Percentiles rank a stretch among this genome's conserved stretches.
Evolutionary conservation across 495 filamentous ascomycete genomes (phyloP).

Genomic region (Neurospora sp.): DNA sequence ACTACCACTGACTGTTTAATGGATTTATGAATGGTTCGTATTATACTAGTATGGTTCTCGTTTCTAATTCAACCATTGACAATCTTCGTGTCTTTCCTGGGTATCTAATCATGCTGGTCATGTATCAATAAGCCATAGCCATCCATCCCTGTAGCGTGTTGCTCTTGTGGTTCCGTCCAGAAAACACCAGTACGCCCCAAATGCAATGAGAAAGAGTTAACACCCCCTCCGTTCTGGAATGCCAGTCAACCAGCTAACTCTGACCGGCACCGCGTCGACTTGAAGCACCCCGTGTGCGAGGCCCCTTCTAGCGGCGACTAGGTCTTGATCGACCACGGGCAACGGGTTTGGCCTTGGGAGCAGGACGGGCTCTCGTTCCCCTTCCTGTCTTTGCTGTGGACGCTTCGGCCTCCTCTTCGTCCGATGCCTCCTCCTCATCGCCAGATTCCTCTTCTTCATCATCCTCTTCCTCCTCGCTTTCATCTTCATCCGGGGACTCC

Average conservation of each 20-base stretch:
- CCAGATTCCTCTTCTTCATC: conserved; percentile 36
- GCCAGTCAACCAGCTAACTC: neutral
- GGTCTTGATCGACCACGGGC: neutral
- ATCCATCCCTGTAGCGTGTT: neutral
- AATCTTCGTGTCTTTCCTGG: neutral
- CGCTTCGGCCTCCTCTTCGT: conserved; percentile 20
- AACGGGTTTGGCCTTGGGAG: neutral
- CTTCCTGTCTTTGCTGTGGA: conserved; percentile 14
- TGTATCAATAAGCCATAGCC: neutral
- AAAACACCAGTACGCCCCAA: neutral
- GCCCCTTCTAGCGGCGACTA: neutral
- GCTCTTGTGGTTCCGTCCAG: neutral
- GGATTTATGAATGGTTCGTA: neutral
- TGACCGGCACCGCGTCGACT: neutral
- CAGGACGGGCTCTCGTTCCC: conserved; percentile 14
- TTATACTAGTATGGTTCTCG: neutral
- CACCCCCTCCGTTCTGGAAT: neutral
- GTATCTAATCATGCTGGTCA: neutral
- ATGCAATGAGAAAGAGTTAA: neutral
- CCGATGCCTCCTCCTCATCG: conserved; percentile 20
- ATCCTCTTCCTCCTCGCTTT: conserved; percentile 48
- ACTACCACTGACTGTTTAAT: neutral
- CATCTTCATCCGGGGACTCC: conserved; percentile 58
- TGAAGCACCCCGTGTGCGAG: neutral
- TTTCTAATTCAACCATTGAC: neutral